These are phyloP conservation scores for Boeremia exigua DNA, from an alignment of 2,329 filamentous ascomycete genomes.

Conservation along the genomic window DNA sequence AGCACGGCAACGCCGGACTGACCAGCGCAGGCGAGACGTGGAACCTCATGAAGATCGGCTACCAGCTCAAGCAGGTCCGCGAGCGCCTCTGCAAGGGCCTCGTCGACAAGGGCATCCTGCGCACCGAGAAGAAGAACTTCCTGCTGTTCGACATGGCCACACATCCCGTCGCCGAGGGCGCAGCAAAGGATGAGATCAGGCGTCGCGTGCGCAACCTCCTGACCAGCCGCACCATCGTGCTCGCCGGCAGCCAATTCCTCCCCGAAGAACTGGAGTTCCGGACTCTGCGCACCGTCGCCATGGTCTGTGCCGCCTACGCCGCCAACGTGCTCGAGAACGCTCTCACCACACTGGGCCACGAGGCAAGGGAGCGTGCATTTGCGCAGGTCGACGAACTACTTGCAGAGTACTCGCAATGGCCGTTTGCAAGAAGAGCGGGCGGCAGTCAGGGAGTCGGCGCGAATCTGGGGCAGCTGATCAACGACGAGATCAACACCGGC, in stretches of 20 bases:
- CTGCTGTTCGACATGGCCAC: conserved; percentile 99
- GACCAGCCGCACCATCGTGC: conserved; percentile 90
- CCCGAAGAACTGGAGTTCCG: conserved; percentile 95
- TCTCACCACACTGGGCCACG: conserved; percentile 90
- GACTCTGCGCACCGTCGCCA: conserved; percentile 87
- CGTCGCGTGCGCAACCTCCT: conserved; percentile 90
- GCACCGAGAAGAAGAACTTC: conserved; percentile 99
- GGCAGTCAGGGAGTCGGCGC: conserved; percentile 86
- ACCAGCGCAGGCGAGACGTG: conserved; percentile 83
- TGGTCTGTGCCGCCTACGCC: conserved; percentile 98
- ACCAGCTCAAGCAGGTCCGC: conserved; percentile 98
- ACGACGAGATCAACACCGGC: conserved; percentile 82
- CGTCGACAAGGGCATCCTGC: conserved; percentile 97
- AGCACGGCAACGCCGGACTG: conserved; percentile 22
- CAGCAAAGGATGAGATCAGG: conserved; percentile 96
- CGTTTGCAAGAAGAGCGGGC: conserved; percentile 80
- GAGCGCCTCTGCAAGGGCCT: conserved; percentile 96
- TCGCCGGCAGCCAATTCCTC: conserved; percentile 84
- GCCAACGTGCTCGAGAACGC: conserved; percentile 98
- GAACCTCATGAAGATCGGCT: conserved; percentile 99
- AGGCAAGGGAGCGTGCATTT: conserved; percentile 92
- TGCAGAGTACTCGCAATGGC: conserved; percentile 96
- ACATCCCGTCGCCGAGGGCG: conserved; percentile 93
- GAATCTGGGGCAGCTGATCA: conserved; percentile 85
- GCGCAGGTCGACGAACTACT: conserved; percentile 95